Base-by-base conservation (phyloP, 805 yeast species). In the Yamadazyma phyllophila region DNA sequence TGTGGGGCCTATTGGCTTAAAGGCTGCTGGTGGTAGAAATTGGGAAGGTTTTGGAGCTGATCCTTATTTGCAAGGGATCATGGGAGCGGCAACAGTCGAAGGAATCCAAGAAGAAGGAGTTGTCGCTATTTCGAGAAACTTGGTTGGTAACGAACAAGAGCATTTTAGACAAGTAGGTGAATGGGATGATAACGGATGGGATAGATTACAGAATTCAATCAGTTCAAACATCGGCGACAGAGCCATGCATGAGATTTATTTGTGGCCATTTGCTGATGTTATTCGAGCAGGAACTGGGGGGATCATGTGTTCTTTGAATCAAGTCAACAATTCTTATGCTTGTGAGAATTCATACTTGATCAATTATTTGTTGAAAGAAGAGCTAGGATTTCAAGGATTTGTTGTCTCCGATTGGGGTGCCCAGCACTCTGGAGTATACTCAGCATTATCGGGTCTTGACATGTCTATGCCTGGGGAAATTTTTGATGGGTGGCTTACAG, bases 371-470 rank as follows among this genome's bases (percentile, higher is more conserved):
- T 61, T 82, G 51, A 82, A 81, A 60, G 82, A 75, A 39, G 85
- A 82, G 58, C 60, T 80, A 42, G 85, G 85, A 0, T 82, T 81
- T 55, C 85, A 81, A 62, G 87, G 86, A 0, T 81, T 79, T 59
- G 82, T 81, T n/a, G 74, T 80, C 46, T 72, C 82, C 24, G 86
- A 81, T 56, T 80, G 85, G 84, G 80, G 78, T n/a, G 85, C 83
- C 4, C 82, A 76, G 48, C 82, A 76, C 51, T 57, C 76, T 7
- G 85, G 86, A 5, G 79, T 80, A 4, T 68, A 71, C 41, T 71
- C 82, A 1, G 81, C 78, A 1, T 60, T 78, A 17, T 72, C 83
- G 2, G 88, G 88, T 2, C 61, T 80, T 30, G 87, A 82, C 60
- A 79, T 82, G 84, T 67, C 77, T 10, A 80, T 82, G 85, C 86